Base-by-base conservation (phyloP, 2,329 filamentous ascomycete species). In the Cordyceps javanica region DNA sequence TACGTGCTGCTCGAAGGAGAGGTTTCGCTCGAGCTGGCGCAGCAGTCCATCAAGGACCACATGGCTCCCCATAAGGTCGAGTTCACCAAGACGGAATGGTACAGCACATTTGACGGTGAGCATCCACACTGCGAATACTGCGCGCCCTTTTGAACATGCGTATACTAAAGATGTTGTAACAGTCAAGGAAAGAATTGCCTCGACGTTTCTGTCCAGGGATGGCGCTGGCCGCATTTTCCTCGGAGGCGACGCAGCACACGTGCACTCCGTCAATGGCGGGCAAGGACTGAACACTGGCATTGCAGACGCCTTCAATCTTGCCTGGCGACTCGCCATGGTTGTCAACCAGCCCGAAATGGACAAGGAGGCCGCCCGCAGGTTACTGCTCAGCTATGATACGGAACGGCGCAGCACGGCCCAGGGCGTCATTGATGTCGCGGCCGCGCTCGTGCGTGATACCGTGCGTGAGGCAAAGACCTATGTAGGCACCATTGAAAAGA, bases 261-360 rank as follows among this genome's bases (percentile, higher is more conserved):
- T 80, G 3, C 79, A 83, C 58, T 80, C 73, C 1, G 78, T 80
- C 36, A 79, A 80, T 9, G 81, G 80, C 0, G 82, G 80, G 0
- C 81, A 83, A 61, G 82, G 82, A 0, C 73, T 84, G 62, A 85
- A 85, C 62, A 83, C 81, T 0, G 81, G 82, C 3, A 74, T 83
- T 32, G 76, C 78, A 6, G 81, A 84, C 63, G 79, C 80, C 0
- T 77, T 82, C 28, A 79, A 77, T 44, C 64, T 84, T 1, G 75
- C 74, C 9, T 84, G 81, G 80, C 81, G 82, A 36, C 63, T 83
- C 0, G 73, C 65, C 6, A 52, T 61, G 1, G 66, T 67, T 1
- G 36, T 69, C 9, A 68, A 63, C 7, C 59, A 66, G 14, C 60
- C 66, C 2, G 52, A 53, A 8, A 60, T 72, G 23, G 56, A 59